Base-by-base conservation (phyloP, 2,329 filamentous ascomycete species). In the Penicillium sp. region DNA sequence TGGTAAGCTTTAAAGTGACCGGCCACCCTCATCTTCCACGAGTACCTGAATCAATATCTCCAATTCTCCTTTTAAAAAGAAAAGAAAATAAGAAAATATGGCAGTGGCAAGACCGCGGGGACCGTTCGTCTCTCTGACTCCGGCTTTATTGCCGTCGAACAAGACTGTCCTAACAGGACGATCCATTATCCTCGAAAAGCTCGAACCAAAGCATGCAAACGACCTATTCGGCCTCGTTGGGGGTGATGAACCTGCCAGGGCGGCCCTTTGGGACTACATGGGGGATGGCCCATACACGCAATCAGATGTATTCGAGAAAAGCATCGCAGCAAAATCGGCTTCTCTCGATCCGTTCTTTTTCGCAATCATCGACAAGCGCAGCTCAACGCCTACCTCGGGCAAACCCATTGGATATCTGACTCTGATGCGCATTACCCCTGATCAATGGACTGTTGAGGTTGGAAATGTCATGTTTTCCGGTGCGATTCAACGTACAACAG, bases 401-500 rank as follows among this genome's bases (percentile, higher is more conserved):
- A 74, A 75, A 48, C 64, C 75, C 0, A 64, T 81, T 1, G 81
- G 81, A 1, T 69, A 80, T 28, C 57, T 75, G 5, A 61, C 61
- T 4, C 56, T 79, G 51, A 67, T 86, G 61, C 76, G 76, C 50
- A 80, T 84, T 46, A 72, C 77, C 4, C 74, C 79, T 0, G 58
- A 63, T 0, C 75, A 87, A 51, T 75, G 79, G 2, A 73, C n/a
- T 14, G 28, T 45, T 9, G 42, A 45, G 18, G 21, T 45, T 31
- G 42, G 42, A 13, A 29, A 45, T 33, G 26, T 45, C 8, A 31
- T 45, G 42, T 31, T 31, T 31, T 45, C 80, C 0, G 68, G 75
- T 0, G 58, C 62, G 1, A 65, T 88, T 14, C 81, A 84, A 64
- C 77, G 80, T 13, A 86, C 83, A 0, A 75, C 76, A 0, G 77